Evolutionary conservation across 2,329 filamentous ascomycete species (phyloP).

Genomic region (Fusarium chuoi): DNA sequence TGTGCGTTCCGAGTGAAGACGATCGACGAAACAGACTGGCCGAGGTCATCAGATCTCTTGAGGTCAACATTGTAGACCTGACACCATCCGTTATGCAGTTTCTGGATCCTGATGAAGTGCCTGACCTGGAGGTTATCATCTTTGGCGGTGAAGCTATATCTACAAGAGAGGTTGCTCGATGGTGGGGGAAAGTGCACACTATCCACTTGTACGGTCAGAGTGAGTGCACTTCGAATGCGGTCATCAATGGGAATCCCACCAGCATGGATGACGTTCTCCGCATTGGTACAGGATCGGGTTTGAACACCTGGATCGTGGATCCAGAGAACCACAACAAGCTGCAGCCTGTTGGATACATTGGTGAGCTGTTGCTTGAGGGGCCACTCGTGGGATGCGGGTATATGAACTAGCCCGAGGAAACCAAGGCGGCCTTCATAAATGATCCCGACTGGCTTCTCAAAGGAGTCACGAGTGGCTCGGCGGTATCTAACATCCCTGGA

Average conservation of each 20-base stretch:
- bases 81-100: conserved; percentile 9
- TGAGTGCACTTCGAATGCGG: too few relatives aligned
- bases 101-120: not conserved
- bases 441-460: not conserved
- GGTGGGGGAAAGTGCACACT: not conserved
- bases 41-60: too few relatives aligned
- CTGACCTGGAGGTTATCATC: too few relatives aligned
- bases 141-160: too few relatives aligned
- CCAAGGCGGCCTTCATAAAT: not conserved
- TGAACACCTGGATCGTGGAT: conserved; percentile 12
- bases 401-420: not conserved
- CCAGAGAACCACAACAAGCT: not conserved
- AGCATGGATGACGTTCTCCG: too few relatives aligned
- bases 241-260: too few relatives aligned
- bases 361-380: conserved; percentile 10
- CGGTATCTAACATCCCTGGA: too few relatives aligned
- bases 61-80: not conserved
- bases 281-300: not conserved
- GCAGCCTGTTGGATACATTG: not conserved
- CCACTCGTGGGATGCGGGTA: conserved; percentile 9
- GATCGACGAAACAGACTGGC: conserved; percentile 39
- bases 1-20: conserved; percentile 54
- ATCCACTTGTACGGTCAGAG: too few relatives aligned
- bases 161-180: too few relatives aligned
- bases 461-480: too few relatives aligned